Conservation (phyloP, 768 basidiomycete genomes). For the Kondoa subrosea region DNA sequence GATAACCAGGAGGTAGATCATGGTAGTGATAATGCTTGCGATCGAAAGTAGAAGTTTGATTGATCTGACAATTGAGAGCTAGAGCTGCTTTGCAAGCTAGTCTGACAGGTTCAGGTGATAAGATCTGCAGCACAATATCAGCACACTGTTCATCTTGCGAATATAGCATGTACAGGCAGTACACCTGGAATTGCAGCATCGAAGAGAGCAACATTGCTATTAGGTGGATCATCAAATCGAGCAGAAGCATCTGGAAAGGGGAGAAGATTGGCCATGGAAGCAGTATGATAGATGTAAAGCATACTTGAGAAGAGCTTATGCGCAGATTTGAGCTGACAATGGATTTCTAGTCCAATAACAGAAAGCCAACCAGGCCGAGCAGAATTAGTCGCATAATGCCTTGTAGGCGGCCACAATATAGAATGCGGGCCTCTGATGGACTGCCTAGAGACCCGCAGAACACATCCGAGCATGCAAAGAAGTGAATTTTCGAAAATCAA, state of each 20-base stretch:
- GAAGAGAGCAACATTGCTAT: constrained; percentile 54
- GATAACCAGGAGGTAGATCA: constrained; percentile 83
- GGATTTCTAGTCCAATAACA: constrained; percentile 84
- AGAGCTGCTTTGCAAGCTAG: constrained; percentile 65
- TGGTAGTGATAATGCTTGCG: constrained; percentile 97
- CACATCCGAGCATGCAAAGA: too few relatives aligned
- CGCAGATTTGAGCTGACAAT: constrained; percentile 77
- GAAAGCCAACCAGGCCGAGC: constrained; percentile 52
- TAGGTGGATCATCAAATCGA: constrained; percentile 44
- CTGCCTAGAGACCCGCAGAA: too few relatives aligned
- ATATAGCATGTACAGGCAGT: constrained; percentile 49
- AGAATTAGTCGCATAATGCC: background rate
- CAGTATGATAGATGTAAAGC: constrained; percentile 30
- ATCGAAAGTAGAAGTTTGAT: constrained; percentile 49
- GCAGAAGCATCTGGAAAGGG: constrained; percentile 35
- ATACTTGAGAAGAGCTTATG: constrained; percentile 67
- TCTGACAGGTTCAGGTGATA: constrained; percentile 40
- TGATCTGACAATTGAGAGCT: constrained; percentile 41
- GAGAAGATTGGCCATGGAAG: background rate
- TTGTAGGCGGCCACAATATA: background rate
- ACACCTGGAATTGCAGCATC: constrained; percentile 91
- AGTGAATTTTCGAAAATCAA: too few relatives aligned
- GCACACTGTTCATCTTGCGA: constrained; percentile 42
- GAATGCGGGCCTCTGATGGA: too few relatives aligned
- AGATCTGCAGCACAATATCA: constrained; percentile 37